A percentile compares a stretch with the other conserved stretches of the same genome.
These are phyloP conservation scores for Rhodosporidiobolus sp. DNA, from an alignment of 768 basidiomycete species.

Conservation along the genomic window DNA sequence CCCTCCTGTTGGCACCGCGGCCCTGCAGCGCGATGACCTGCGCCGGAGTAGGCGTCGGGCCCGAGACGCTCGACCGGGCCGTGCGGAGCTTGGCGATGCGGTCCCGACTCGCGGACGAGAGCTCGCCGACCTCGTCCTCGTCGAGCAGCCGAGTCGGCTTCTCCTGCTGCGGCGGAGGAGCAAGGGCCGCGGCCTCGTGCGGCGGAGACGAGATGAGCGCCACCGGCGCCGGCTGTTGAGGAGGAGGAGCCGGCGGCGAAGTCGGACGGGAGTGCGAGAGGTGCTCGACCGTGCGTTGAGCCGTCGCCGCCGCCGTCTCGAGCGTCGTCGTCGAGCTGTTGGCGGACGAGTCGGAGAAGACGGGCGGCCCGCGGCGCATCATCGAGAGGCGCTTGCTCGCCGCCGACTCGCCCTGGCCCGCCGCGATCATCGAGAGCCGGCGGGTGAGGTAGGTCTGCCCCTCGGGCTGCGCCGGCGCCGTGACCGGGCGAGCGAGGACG, in stretches of 20 bases:
- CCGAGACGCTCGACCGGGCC: constrained; percentile 17
- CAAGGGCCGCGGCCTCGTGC: neutral
- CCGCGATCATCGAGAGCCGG: neutral
- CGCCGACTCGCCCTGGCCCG: neutral
- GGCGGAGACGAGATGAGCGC: too few relatives aligned
- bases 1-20: constrained; percentile 8
- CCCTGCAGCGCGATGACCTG: neutral
- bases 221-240: neutral
- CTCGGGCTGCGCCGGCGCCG: neutral
- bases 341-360: neutral
- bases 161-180: neutral
- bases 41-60: neutral
- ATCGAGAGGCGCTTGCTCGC: constrained; percentile 14
- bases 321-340: constrained; percentile 6
- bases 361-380: constrained; percentile 10
- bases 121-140: constrained; percentile 9
- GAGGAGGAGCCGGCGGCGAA: neutral
- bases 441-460: neutral
- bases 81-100: constrained; percentile 9
- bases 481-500: neutral
- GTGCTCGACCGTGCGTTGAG: neutral
- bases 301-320: neutral
- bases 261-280: neutral
- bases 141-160: neutral
- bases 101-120: constrained; percentile 6